Base-by-base conservation (phyloP, 345 rosid species). In the Pugionium dolabratum region DNA sequence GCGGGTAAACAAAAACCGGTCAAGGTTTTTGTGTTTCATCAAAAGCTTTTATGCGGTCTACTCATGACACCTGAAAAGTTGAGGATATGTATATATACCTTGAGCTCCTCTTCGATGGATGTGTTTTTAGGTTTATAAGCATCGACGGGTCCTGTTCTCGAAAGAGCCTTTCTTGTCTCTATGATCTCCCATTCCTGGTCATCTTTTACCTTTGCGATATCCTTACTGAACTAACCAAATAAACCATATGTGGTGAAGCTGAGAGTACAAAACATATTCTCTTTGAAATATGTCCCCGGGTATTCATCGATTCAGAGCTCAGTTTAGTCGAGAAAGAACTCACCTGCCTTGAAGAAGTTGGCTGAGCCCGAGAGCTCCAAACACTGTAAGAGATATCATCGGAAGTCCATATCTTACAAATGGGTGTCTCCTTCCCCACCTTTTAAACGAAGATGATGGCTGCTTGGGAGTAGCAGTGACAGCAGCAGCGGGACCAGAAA, bases 311-410 rank as follows among this genome's bases (percentile, higher is more conserved):
- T 18, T 18, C 18, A 18, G 11, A 52, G 46, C 26, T 41, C 4
- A 3, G 26, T 29, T 41, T 10, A 18, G 37, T 3, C 1, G 48
- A 71, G 63, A 33, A 35, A 45, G 40, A 55, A 77, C 92, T 8
- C 62, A 88, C 97, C 98, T 83, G 83, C 95, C 97, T 80, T 88
- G 99, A 73, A 88, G 79, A 66, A 94, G 96, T 68, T 94, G 99
- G 68, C 82, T 88, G 7, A 94, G 91, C 0, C 97, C 96, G 4
- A 86, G 45, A 4, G 95, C 83, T 27, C 97, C 99, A 41, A 85
- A 73, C 7, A 88, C 92, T 0, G 96, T 90, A 59, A 94, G 86
- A 3, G 95, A 94, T 62, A 94, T 90, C 96, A 90, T 88, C 1
- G 99, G 97, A 65, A 94, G 85, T 40, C 99, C 99, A 62, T 90